Percentiles rank a stretch among this genome's conserved stretches.
These are phyloP conservation scores for Brassica cretica DNA, from an alignment of 345 rosid species.

Conservation along the genomic window DNA sequence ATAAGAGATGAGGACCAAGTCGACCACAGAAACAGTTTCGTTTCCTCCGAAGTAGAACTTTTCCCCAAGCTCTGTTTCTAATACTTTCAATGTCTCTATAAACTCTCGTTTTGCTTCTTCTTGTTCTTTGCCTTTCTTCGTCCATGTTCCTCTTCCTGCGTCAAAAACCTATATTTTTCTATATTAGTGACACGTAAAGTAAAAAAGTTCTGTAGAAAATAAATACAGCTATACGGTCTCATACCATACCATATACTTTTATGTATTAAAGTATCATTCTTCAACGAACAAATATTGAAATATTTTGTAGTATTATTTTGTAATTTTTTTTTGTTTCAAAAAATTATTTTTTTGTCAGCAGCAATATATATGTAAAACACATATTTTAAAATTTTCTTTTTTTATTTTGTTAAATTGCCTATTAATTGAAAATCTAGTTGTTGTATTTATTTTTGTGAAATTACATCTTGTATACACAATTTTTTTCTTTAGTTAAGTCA, in stretches of 20 bases:
- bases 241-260: too few species aligned
- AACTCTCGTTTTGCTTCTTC: slow-evolving; percentile 40
- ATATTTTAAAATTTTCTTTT: too few species aligned
- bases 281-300: neutral
- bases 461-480: too few species aligned
- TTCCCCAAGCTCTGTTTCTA: slow-evolving; percentile 39
- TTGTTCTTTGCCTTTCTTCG: slow-evolving; percentile 41
- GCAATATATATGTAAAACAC: neutral
- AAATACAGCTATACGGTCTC: too few species aligned
- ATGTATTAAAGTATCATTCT: neutral
- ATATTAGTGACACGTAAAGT: neutral
- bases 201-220: neutral
- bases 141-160: slow-evolving; percentile 41
- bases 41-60: slow-evolving; percentile 40
- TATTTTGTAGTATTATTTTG: neutral
- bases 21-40: slow-evolving; percentile 34
- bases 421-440: neutral
- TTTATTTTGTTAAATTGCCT: neutral
- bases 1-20: slow-evolving; percentile 37
- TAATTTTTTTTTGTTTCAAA: too few species aligned
- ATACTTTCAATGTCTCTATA: slow-evolving; percentile 24
- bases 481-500: too few species aligned
- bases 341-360: neutral
- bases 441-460: neutral
- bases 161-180: slow-evolving; percentile 32